phyloP scores from a whole-genome alignment of 495 filamentous ascomycete species.

The Penicillium odoratum region DNA sequence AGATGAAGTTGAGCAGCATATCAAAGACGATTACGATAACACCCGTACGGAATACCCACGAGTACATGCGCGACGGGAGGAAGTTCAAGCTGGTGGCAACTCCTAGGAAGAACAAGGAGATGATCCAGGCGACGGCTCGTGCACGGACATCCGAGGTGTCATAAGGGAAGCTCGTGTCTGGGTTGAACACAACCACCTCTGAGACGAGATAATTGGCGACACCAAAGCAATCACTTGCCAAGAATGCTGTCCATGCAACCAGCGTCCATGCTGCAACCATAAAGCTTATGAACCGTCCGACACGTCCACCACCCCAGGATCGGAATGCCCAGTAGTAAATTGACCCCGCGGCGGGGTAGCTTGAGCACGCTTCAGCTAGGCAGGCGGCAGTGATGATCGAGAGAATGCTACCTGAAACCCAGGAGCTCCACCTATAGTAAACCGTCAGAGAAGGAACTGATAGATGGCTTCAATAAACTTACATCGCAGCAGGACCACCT shows the following conservation, averaged over 20 bases:
- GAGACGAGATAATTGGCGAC: slow-evolving; percentile 38
- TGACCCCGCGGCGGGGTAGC: slow-evolving; percentile 36
- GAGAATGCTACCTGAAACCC: slow-evolving; percentile 36
- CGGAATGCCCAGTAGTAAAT: slow-evolving; percentile 43
- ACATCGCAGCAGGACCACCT: slow-evolving; percentile 36
- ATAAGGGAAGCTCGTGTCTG: slow-evolving; percentile 31
- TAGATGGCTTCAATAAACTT: slow-evolving; percentile 5
- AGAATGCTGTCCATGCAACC: slow-evolving; percentile 37
- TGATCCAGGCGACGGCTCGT: slow-evolving; percentile 34
- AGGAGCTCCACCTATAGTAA: slow-evolving; percentile 35
- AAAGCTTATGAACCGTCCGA: slow-evolving; percentile 35
- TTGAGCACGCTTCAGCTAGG: slow-evolving; percentile 37
- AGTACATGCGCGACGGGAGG: slow-evolving; percentile 33
- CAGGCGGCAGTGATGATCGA: slow-evolving; percentile 38
- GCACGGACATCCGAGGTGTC: slow-evolving; percentile 32
- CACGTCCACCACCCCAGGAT: slow-evolving; percentile 32
- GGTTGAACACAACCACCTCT: slow-evolving; percentile 33
- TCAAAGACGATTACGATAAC: slow-evolving; percentile 35
- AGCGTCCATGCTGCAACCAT: slow-evolving; percentile 38
- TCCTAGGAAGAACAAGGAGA: slow-evolving; percentile 33
- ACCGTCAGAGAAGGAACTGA: slow-evolving; percentile 8
- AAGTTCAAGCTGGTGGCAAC: slow-evolving; percentile 36
- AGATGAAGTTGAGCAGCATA: slow-evolving; percentile 39
- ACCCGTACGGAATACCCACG: slow-evolving; percentile 38
- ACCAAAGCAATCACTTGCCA: slow-evolving; percentile 38